Evolutionary conservation across 1,284 basidiomycete genomes (phyloP).

Genomic region (Microbotryomycetes sp.): DNA sequence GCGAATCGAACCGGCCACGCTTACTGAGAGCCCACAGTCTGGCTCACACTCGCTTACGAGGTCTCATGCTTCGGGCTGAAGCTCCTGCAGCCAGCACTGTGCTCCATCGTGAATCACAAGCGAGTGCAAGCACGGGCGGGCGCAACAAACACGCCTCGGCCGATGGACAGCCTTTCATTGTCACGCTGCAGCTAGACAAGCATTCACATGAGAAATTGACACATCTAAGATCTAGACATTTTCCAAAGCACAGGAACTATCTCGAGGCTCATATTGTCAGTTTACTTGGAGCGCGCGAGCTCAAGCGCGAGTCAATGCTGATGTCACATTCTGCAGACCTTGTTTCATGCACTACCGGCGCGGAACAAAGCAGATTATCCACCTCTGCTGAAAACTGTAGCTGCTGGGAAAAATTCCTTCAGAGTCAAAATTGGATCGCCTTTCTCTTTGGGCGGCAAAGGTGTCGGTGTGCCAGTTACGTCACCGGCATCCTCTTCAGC

Average conservation of each 20-base stretch:
- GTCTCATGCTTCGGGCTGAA: too few species aligned
- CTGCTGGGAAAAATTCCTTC: not conserved
- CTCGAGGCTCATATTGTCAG: not conserved
- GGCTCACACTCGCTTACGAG: too few species aligned
- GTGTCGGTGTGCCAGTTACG: not conserved
- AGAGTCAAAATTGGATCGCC: not conserved
- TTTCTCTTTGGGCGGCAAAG: not conserved
- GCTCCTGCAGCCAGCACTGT: too few species aligned
- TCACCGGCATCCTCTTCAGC: not conserved
- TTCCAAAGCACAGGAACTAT: not conserved
- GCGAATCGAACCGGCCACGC: too few species aligned
- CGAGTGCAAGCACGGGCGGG: too few species aligned
- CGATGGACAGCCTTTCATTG: not conserved
- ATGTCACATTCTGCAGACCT: not conserved
- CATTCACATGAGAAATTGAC: not conserved
- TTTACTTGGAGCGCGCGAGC: too few species aligned
- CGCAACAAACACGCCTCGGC: not conserved
- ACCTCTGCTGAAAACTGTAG: not conserved
- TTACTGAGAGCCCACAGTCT: too few species aligned
- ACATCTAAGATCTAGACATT: not conserved
- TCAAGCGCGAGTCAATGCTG: too few species aligned
- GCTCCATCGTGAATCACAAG: too few species aligned
- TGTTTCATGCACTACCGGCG: not conserved
- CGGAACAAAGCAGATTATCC: not conserved
- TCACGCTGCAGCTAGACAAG: not conserved